Evolutionary conservation across 441 rosid species (phyloP).

Genomic region (Omphalea diandra): DNA sequence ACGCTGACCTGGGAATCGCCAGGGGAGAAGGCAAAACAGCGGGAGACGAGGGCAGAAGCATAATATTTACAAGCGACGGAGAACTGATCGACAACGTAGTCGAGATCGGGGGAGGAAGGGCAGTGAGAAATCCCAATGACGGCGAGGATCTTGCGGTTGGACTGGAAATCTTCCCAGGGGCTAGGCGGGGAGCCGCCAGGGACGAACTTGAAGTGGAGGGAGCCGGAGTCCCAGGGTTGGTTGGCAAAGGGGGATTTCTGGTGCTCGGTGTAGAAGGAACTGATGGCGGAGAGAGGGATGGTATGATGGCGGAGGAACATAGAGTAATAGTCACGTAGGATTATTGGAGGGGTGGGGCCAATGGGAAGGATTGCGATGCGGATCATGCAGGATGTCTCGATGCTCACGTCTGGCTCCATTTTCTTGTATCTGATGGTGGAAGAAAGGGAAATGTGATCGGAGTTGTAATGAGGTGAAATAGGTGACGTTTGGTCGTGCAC

Average conservation of each 20-base stretch:
- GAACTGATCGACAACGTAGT: constrained; percentile 58
- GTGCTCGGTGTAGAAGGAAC: constrained; percentile 94
- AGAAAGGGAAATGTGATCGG: background rate
- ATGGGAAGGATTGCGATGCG: constrained; percentile 86
- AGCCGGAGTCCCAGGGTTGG: constrained; percentile 94
- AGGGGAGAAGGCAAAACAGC: constrained; percentile 92
- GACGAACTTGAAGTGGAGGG: constrained; percentile 80
- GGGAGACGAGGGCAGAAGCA: constrained; percentile 70
- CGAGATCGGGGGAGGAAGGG: constrained; percentile 87
- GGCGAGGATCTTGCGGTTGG: constrained; percentile 88
- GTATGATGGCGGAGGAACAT: constrained; percentile 75
- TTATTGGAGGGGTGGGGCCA: constrained; percentile 60
- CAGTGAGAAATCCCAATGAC: constrained; percentile 91
- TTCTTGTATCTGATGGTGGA: constrained; percentile 5
- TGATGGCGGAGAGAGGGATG: constrained; percentile 77
- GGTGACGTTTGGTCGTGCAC: too few species aligned
- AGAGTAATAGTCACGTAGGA: constrained; percentile 75
- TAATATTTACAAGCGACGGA: constrained; percentile 53
- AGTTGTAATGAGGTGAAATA: too few species aligned
- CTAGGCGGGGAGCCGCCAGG: constrained; percentile 91
- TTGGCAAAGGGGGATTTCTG: constrained; percentile 90
- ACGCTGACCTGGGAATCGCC: constrained; percentile 73
- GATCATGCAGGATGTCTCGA: constrained; percentile 83
- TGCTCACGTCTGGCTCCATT: constrained; percentile 97
- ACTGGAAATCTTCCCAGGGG: constrained; percentile 99